These are phyloP conservation scores for Truncatella angustata DNA, from an alignment of 2,329 filamentous ascomycete species.

Conservation along the genomic window DNA sequence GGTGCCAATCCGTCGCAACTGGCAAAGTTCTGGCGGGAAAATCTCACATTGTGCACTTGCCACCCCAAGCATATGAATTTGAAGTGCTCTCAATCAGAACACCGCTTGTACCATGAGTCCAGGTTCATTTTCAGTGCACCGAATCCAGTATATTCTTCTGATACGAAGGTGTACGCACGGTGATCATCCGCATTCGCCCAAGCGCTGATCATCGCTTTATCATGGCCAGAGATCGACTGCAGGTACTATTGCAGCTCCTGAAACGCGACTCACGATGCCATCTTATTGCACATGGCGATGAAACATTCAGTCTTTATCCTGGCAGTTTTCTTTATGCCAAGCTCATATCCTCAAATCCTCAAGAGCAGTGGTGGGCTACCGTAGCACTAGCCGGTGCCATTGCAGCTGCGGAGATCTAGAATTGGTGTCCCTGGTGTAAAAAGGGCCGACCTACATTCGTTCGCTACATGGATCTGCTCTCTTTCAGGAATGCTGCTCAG, in stretches of 20 bases:
- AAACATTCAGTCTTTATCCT: constrained; percentile 6
- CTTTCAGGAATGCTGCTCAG: no score
- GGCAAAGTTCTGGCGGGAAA: no score
- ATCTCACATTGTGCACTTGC: no score
- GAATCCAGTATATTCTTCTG: background rate
- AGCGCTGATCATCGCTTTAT: background rate
- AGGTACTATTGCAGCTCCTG: constrained; percentile 6
- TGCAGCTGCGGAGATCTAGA: background rate
- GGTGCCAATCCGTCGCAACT: background rate
- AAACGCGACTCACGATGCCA: constrained; percentile 9
- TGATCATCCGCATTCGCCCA: background rate
- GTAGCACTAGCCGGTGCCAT: background rate
- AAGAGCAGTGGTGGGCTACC: background rate
- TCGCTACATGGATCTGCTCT: background rate
- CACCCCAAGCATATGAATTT: no score
- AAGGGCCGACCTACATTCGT: constrained; percentile 3
- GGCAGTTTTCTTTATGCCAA: no score
- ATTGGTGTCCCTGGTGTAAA: background rate
- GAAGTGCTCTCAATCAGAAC: no score
- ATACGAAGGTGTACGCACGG: background rate
- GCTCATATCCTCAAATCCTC: background rate
- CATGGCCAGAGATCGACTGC: background rate
- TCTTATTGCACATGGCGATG: constrained; percentile 6
- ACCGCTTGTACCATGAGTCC: no score
- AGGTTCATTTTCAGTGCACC: background rate